Percentiles rank a stretch among this genome's conserved stretches.
Conservation (phyloP, 495 filamentous ascomycete genomes). For the Lasiosphaeria ovina region DNA sequence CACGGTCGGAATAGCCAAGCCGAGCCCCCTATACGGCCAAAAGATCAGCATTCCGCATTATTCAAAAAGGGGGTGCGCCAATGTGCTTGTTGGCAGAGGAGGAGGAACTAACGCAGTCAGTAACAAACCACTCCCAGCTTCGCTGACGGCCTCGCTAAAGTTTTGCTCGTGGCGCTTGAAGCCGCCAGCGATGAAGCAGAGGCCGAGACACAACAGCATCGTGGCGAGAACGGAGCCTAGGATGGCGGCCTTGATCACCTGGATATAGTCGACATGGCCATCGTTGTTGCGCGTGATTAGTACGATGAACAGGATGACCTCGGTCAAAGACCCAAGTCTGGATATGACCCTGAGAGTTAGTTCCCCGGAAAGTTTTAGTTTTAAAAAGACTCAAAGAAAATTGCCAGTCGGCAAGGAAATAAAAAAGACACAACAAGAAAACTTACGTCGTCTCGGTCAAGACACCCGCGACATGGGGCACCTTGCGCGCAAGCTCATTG, state of each 20-base stretch:
- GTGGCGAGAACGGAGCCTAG: slow-evolving; percentile 38
- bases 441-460: slow-evolving; percentile 66
- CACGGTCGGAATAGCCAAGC: slow-evolving; percentile 77
- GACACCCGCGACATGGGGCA: slow-evolving; percentile 75
- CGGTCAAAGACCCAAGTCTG: slow-evolving; percentile 68
- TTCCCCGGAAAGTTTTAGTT: background rate
- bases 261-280: slow-evolving; percentile 44
- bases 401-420: background rate
- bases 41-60: background rate
- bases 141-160: slow-evolving; percentile 75
- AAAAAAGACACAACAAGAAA: background rate
- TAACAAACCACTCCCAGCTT: slow-evolving; percentile 77
- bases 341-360: too few relatives aligned
- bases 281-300: slow-evolving; percentile 42
- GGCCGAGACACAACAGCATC: slow-evolving; percentile 40
- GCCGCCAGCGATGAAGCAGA: slow-evolving; percentile 71
- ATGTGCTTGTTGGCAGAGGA: slow-evolving; percentile 5
- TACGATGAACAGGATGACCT: slow-evolving; percentile 81
- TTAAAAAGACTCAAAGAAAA: background rate
- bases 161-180: slow-evolving; percentile 60
- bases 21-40: slow-evolving; percentile 54
- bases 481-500: slow-evolving; percentile 73
- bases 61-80: slow-evolving; percentile 13
- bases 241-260: slow-evolving; percentile 63
- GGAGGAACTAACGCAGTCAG: slow-evolving; percentile 62